phyloP scores from a whole-genome alignment of 2,329 filamentous ascomycete genomes.

The Bretziella fagacearum region DNA sequence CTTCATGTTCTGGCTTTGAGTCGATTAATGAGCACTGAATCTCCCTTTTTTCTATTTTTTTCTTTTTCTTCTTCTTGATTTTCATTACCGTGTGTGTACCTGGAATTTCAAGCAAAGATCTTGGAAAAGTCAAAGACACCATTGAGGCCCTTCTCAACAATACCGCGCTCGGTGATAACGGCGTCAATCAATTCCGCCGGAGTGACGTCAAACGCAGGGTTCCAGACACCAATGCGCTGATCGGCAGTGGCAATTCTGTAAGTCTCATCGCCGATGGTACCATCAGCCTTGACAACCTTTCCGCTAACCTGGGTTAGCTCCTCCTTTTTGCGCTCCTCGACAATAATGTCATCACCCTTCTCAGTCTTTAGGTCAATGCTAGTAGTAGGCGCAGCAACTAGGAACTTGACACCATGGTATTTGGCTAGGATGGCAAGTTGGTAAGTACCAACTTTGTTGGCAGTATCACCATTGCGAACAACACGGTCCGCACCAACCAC shows the following conservation, averaged over 20 bases:
- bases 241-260: conserved; percentile 65
- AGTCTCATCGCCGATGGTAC: conserved; percentile 42
- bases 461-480: conserved; percentile 90
- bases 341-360: conserved; percentile 64
- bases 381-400: conserved; percentile 86
- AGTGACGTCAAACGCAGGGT: conserved; percentile 92
- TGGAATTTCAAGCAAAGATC: conserved; percentile 10
- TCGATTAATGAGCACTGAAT: neutral
- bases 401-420: conserved; percentile 79
- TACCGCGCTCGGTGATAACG: conserved; percentile 82
- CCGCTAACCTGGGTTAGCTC: conserved; percentile 79
- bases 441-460: conserved; percentile 97
- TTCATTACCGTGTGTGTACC: no score
- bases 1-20: neutral
- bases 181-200: conserved; percentile 78
- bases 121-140: conserved; percentile 43
- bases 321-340: conserved; percentile 67
- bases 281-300: conserved; percentile 47
- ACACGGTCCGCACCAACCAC: conserved; percentile 92
- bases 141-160: conserved; percentile 56
- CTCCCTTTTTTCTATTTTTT: neutral
- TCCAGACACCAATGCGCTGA: conserved; percentile 74
- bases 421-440: conserved; percentile 76
- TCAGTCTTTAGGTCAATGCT: conserved; percentile 76
- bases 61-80: neutral